Evolutionary conservation across 345 rosid genomes (phyloP), one percentile per base, ranked within the genome.

Genomic region (Acer negundo): DNA sequence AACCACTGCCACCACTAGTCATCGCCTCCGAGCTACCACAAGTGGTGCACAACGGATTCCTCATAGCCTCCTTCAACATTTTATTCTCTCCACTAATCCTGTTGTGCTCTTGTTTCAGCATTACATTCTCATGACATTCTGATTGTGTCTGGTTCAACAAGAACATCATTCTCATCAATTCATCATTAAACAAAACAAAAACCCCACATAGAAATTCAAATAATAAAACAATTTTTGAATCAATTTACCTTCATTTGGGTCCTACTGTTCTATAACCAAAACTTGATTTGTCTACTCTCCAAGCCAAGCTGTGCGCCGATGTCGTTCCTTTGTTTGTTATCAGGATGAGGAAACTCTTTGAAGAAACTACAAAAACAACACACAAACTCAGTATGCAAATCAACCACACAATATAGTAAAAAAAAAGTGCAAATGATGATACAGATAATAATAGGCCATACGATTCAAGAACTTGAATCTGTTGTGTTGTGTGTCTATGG

Each of bases 381-480:
- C 38, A 31, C 38, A 31, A 31, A 31, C 38, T 31, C 6, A 4
- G 38, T 31, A 23, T 42, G 17, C 35, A 79, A 38, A 70, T 70
- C 55, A 16, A 49, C 22, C 40, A 9, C 15, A 28, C 58, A 73
- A 72, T 19, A 6, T 44, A 2, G 17, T 0, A 26, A 76, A 16
- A 49, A 16, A 31, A 31, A 31, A 31, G 38, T 31, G 62, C 0
- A 23, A 31, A 31, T 13, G 46, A 24, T 24, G 67, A 46, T 38
- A 13, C 46, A 13, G 24, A 66, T 28, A 31, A 8, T 31, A 31
- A 31, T 31, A 79, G 56, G 66, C 0, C 85, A 53, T 88, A 94
- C 97, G 77, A 38, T 85, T 94, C 98, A 70, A 94, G 97, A 75
- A 88, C 93, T 71, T 88, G 93, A 72, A 93, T 94, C 76, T 92